Evolutionary conservation across 495 filamentous ascomycete genomes (phyloP), one percentile per base, ranked within the genome.

Genomic region (Neurospora africana): DNA sequence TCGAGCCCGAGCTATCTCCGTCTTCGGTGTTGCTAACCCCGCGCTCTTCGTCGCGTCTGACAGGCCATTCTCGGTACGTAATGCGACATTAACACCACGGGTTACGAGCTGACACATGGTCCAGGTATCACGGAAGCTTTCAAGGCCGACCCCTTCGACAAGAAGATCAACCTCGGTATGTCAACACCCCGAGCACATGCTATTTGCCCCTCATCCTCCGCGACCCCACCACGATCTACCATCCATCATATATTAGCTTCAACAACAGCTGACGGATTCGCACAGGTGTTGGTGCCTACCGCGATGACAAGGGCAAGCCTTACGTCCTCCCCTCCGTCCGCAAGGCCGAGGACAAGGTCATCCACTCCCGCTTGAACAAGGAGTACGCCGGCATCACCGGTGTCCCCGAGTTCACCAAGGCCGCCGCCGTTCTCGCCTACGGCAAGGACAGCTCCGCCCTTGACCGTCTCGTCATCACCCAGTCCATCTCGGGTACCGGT

Each of bases 371-470:
- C 67, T 80, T 94, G 73, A 95, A 98, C 87, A 98, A 99, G 86
- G 95, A 99, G 82, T 99, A 99, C 79, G 94, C 96, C 69, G 93
- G 92, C 75, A 99, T 99, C 82, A 98, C 95, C 40, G 95, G 95
- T 85, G 88, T 98, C 41, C 93, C 94, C 71, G 85, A 92, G 73
- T 98, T 99, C 87, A 94, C 93, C 81, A 93, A 91, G 81, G 92
- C 94, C 33, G 95, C 95, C 36, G 93, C 93, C 43, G 82, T 91
- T 76, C 90, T 99, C 27, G 95, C 95, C 77, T 99, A 98, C 81
- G 94, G 95, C 70, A 79, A 88, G 74, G 89, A 90, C 81, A 95
- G 91, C 67, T 79, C 89, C 21, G 89, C 89, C 71, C 86, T 98
- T 76, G 89, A 92, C 80, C 89, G 93, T 70, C 84, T 99, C 58